phyloP scores from a whole-genome alignment of 345 rosid species.

The Hibiscus mutabilis region DNA sequence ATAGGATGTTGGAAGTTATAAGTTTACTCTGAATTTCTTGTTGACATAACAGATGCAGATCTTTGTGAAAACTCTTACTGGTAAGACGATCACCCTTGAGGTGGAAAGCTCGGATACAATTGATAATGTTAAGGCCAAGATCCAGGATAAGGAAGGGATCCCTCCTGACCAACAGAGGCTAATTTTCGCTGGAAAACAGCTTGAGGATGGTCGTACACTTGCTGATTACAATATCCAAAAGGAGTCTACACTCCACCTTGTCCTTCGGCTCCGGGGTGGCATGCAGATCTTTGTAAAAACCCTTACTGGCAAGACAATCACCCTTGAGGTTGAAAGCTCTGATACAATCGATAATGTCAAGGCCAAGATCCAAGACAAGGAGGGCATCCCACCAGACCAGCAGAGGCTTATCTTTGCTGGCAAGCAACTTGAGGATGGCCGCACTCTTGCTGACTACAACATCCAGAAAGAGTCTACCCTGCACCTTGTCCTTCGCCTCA shows the following conservation, averaged over 20 bases:
- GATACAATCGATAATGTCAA: slow-evolving; percentile 6
- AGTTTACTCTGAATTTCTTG: background rate
- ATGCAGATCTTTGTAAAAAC: slow-evolving; percentile 8
- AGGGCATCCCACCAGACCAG: slow-evolving; percentile 1
- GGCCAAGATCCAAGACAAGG: slow-evolving; percentile 6
- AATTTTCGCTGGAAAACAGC: slow-evolving; percentile 1
- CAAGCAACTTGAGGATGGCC: background rate
- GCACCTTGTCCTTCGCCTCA: background rate
- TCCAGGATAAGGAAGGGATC: slow-evolving; percentile 7
- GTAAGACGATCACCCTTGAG: slow-evolving; percentile 7
- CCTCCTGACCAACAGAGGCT: slow-evolving; percentile 10
- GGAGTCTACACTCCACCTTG: background rate
- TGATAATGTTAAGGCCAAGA: slow-evolving; percentile 6
- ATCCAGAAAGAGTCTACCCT: slow-evolving; percentile 7
- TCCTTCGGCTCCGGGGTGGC: background rate
- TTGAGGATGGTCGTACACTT: background rate
- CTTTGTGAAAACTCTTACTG: slow-evolving; percentile 10
- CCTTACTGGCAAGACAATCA: slow-evolving; percentile 5
- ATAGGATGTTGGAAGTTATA: background rate
- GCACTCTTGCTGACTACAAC: slow-evolving; percentile 4
- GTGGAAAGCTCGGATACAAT: slow-evolving; percentile 7
- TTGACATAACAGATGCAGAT: slow-evolving; percentile 8
- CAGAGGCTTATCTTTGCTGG: slow-evolving; percentile 8
- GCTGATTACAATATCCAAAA: slow-evolving; percentile 7
- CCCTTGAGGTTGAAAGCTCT: slow-evolving; percentile 6